Base-by-base conservation (phyloP, 2,329 filamentous ascomycete genomes). In the Aspergillus fijiensis region DNA sequence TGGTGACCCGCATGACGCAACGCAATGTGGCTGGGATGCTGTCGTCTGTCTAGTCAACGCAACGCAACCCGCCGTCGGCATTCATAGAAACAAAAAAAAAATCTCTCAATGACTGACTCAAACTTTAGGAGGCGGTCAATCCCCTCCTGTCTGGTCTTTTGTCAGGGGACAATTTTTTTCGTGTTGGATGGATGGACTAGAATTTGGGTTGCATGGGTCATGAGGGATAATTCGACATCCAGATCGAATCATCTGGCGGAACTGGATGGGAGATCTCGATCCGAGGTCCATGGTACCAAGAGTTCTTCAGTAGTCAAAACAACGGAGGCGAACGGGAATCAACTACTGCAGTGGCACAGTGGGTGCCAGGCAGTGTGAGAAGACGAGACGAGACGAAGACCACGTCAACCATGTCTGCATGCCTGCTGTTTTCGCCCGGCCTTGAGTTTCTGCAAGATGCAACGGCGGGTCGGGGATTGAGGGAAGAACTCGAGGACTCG, bases 401-500 rank as follows among this genome's bases (percentile, higher is more conserved):
- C 53, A 55, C 53, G 45, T 55, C 53, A 55, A 55, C 53, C 42
- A 31, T 55, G 39, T 21, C 42, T 35, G 27, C 42, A 29, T 9
- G 27, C 27, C 27, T 29, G 27, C 27, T 10, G 7, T 29, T 9
- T 29, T 9, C 7, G 27, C 27, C 27, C 27, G 7, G 27, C 27
- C 39, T 39, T 51, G 39, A 47, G 33, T 35, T 35, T 35, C 33
- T 35, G 33, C 33, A 35, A 35, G 33, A 35, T 35, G 33, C 33
- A 35, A 35, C 33, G 33, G 33, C 33, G 33, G 33, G 33, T 35
- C 33, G 33, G 11, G 33, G 33, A 16, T 35, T 6, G 11, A 16
- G 33, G 33, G 33, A 16, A 16, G 33, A 16, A 12, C 14, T 35
- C 33, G 33, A 35, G 33, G 11, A 5, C 11, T 35, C 33, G 12